Evolutionary conservation across 257 asterid species (phyloP).

Genomic region (Solanum paucissectum): DNA sequence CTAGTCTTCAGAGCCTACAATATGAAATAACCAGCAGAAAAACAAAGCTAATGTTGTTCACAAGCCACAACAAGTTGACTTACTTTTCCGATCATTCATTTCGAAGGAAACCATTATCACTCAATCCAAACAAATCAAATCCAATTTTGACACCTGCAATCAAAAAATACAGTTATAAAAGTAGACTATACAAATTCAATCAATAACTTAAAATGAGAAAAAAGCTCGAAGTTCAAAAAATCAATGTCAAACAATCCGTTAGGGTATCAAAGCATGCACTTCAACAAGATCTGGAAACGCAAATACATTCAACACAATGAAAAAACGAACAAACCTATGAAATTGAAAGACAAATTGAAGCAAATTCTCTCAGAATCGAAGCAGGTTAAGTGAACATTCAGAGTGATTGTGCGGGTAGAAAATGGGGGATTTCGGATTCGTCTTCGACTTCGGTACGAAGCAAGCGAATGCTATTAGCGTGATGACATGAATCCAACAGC

Average conservation of each 20-base stretch:
- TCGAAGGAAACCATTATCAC: constrained; percentile 64
- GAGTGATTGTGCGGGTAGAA: neutral
- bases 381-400: neutral
- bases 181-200: neutral
- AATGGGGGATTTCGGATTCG: neutral
- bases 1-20: neutral
- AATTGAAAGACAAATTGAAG: neutral
- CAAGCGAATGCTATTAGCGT: neutral
- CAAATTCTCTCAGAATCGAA: neutral
- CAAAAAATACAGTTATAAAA: neutral
- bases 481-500: neutral
- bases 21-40: neutral
- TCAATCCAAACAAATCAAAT: constrained; percentile 18
- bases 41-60: neutral
- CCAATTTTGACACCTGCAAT: neutral
- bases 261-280: neutral
- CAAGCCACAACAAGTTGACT: constrained; percentile 11
- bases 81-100: constrained; percentile 83
- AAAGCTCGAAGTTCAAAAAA: neutral
- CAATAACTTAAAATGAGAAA: neutral
- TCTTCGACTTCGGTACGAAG: neutral
- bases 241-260: neutral
- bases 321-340: neutral
- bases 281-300: neutral
- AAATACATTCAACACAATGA: neutral